These are phyloP conservation scores for Lachancea lanzarotensis DNA, from an alignment of 805 yeast genomes.

Conservation along the genomic window DNA sequence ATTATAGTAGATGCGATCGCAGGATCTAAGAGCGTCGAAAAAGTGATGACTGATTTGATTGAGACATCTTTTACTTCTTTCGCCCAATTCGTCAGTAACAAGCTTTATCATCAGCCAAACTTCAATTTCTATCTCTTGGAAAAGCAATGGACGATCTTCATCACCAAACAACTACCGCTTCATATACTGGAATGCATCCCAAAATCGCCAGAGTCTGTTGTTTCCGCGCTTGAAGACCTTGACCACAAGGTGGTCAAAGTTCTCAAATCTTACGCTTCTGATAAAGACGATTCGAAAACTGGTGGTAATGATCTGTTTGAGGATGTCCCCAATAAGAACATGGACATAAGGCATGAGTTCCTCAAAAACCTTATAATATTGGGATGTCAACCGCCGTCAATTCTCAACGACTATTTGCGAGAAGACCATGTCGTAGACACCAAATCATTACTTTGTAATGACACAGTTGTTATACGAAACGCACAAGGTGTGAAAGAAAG, in stretches of 20 bases:
- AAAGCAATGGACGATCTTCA: conserved; percentile 41
- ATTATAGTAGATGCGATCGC: conserved; percentile 27
- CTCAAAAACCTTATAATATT: conserved; percentile 40
- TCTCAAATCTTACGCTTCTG: conserved; percentile 30
- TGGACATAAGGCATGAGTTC: conserved; percentile 47
- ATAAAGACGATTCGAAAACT: conserved; percentile 31
- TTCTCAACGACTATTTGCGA: conserved; percentile 33
- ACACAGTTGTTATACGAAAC: conserved; percentile 29
- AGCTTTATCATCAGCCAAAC: conserved; percentile 34
- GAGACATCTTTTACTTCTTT: conserved; percentile 37
- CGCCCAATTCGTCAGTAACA: conserved; percentile 41
- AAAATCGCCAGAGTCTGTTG: conserved; percentile 22
- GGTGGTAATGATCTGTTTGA: conserved; percentile 45
- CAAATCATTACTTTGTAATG: conserved; percentile 29
- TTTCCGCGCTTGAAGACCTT: conserved; percentile 23
- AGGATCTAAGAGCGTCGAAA: conserved; percentile 19
- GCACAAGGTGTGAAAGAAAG: conserved; percentile 31
- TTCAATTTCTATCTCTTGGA: conserved; percentile 31
- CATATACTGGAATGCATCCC: conserved; percentile 32
- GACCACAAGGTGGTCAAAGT: conserved; percentile 30
- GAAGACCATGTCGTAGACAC: conserved; percentile 37
- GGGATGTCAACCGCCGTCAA: conserved; percentile 32
- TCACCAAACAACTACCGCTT: conserved; percentile 42
- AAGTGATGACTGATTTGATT: conserved; percentile 24
- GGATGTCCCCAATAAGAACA: conserved; percentile 41